These are phyloP conservation scores for Ilyonectria sp. DNA, from an alignment of 2,329 filamentous ascomycete species.

Conservation along the genomic window DNA sequence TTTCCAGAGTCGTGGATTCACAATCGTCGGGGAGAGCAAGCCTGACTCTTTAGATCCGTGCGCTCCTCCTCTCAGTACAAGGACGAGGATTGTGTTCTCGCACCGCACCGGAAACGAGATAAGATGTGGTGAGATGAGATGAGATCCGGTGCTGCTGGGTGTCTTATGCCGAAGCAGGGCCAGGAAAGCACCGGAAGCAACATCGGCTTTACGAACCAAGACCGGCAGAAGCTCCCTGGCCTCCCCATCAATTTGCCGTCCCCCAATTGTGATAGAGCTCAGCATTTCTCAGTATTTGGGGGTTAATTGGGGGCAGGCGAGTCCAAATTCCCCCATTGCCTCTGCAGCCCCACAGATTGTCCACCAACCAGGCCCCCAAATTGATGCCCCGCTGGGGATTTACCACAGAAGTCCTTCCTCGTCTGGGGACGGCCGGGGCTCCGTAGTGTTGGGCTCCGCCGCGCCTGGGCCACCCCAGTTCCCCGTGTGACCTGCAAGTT, in stretches of 20 bases:
- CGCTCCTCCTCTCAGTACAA: background rate
- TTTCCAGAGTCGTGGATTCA: background rate
- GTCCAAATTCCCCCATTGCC: slow-evolving; percentile 19
- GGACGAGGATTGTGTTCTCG: slow-evolving; percentile 5
- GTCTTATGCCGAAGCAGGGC: slow-evolving; percentile 7
- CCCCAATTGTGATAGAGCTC: slow-evolving; percentile 40
- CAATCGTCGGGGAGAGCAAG: background rate
- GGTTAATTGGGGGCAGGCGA: slow-evolving; percentile 40
- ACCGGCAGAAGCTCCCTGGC: background rate
- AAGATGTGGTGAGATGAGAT: slow-evolving; percentile 25
- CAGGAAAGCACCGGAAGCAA: background rate
- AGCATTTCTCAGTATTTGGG: slow-evolving; percentile 38
- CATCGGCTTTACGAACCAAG: background rate
- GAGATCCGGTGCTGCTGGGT: slow-evolving; percentile 1
- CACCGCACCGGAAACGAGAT: slow-evolving; percentile 13
- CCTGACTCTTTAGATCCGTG: background rate
- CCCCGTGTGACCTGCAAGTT: slow-evolving; percentile 48
- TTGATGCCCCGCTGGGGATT: slow-evolving; percentile 11
- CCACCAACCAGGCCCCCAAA: slow-evolving; percentile 40
- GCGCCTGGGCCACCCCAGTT: slow-evolving; percentile 13
- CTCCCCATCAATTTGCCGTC: slow-evolving; percentile 5
- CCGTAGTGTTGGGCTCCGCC: slow-evolving; percentile 35
- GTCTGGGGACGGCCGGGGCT: slow-evolving; percentile 42
- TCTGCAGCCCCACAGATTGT: slow-evolving; percentile 39
- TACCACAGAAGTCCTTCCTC: slow-evolving; percentile 5